Evolutionary conservation across 768 basidiomycete genomes (phyloP).

Genomic region (Postia placenta): DNA sequence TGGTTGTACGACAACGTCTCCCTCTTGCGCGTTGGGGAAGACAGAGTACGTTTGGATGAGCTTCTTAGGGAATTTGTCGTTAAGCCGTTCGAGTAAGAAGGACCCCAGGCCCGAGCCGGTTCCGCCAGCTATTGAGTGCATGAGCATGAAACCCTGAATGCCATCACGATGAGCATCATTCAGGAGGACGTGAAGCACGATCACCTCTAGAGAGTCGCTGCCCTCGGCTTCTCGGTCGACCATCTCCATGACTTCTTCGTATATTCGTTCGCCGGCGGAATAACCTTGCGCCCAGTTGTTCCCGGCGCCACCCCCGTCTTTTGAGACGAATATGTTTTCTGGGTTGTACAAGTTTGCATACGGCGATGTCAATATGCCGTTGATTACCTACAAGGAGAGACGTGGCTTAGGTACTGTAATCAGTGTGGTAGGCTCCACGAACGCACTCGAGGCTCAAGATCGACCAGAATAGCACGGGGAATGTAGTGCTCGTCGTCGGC

Average conservation of each 20-base stretch:
- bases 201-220: constrained; percentile 91
- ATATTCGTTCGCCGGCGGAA: constrained; percentile 80
- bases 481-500: constrained; percentile 99
- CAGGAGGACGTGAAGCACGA: background rate
- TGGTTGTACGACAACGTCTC: constrained; percentile 97
- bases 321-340: constrained; percentile 93
- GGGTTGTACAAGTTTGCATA: constrained; percentile 94
- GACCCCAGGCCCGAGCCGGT: constrained; percentile 98
- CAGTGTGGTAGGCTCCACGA: no score
- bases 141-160: constrained; percentile 93
- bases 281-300: constrained; percentile 99
- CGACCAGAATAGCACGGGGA: constrained; percentile 91
- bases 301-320: constrained; percentile 98
- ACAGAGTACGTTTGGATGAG: constrained; percentile 99
- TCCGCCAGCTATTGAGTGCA: constrained; percentile 98
- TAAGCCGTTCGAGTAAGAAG: constrained; percentile 92
- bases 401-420: no score
- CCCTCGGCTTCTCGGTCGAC: constrained; percentile 97
- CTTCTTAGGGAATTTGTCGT: constrained; percentile 98
- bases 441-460: constrained; percentile 91
- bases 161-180: background rate
- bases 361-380: constrained; percentile 84
- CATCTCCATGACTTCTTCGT: constrained; percentile 99
- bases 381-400: constrained; percentile 68
- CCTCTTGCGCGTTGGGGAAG: constrained; percentile 89